These are phyloP conservation scores for Tubosaeta brunneosetosa DNA, from an alignment of 768 basidiomycete genomes.

Conservation along the genomic window DNA sequence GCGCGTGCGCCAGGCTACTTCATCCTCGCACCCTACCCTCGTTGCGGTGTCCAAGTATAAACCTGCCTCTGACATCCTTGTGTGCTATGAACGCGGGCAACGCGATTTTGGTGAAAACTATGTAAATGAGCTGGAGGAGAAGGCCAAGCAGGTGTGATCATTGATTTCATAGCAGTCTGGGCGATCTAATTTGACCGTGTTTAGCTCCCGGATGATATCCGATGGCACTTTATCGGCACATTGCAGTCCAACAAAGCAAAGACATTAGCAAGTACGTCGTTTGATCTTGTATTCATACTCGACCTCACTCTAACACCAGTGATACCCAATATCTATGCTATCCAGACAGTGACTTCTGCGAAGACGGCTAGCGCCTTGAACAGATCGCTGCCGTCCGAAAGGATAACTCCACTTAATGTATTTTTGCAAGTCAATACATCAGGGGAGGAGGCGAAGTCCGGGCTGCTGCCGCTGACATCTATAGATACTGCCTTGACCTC, in stretches of 20 bases:
- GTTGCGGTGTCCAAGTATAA: constrained; percentile 95
- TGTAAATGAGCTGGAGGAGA: constrained; percentile 87
- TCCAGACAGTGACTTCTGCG: constrained; percentile 81
- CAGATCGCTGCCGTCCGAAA: constrained; percentile 58
- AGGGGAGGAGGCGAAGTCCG: constrained; percentile 87
- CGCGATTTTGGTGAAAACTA: constrained; percentile 98
- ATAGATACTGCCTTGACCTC: constrained; percentile 29
- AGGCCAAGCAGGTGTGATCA: constrained; percentile 60
- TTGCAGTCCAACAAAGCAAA: constrained; percentile 94
- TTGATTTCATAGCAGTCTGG: background rate
- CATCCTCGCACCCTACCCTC: constrained; percentile 37
- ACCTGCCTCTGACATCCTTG: constrained; percentile 79
- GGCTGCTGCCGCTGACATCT: constrained; percentile 57
- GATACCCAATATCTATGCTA: constrained; percentile 79
- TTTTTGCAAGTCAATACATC: constrained; percentile 96
- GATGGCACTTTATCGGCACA: constrained; percentile 96
- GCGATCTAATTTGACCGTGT: constrained; percentile 8
- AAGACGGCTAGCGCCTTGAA: constrained; percentile 81
- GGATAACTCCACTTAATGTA: constrained; percentile 63
- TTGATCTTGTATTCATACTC: background rate
- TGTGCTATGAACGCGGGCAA: constrained; percentile 77
- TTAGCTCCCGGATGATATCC: constrained; percentile 82
- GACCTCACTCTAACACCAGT: constrained; percentile 38
- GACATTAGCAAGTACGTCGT: constrained; percentile 63
- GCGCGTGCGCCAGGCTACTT: constrained; percentile 40